Conservation (phyloP, 129 eudicot species). For the Gnaphalium uliginosum region DNA sequence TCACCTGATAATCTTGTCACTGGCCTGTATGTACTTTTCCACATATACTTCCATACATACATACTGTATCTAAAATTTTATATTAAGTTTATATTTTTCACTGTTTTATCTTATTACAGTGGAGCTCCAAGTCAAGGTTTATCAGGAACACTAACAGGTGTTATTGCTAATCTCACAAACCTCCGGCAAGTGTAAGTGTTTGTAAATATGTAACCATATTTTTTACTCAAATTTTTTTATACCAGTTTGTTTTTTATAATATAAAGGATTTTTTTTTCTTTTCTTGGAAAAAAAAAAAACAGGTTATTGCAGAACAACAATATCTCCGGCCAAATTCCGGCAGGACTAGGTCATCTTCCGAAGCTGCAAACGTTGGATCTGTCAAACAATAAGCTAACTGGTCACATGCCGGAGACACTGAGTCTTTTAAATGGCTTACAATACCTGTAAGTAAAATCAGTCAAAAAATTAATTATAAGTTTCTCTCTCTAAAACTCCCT, state of each 20-base stretch:
- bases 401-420: conserved; percentile 73
- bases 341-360: conserved; percentile 61
- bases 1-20: conserved; percentile 85
- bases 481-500: conserved; percentile 36
- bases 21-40: conserved; percentile 54
- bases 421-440: conserved; percentile 67
- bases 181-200: conserved; percentile 81
- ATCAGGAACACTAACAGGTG: conserved; percentile 74
- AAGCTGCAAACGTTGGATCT: conserved; percentile 86
- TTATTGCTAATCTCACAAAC: conserved; percentile 78
- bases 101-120: conserved; percentile 47
- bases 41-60: neutral
- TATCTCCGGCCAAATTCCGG: conserved; percentile 76
- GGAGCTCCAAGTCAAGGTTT: conserved; percentile 96
- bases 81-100: neutral
- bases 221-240: neutral
- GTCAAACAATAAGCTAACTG: conserved; percentile 71
- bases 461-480: neutral
- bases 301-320: conserved; percentile 90
- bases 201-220: neutral
- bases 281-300: conserved; percentile 11
- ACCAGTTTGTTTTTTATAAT: neutral
- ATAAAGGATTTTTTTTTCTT: neutral
- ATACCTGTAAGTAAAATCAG: conserved; percentile 56
- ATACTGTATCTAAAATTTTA: conserved; percentile 8